These are phyloP conservation scores for Wilcoxina mikolae DNA, from an alignment of 495 filamentous ascomycete species.

Conservation along the genomic window DNA sequence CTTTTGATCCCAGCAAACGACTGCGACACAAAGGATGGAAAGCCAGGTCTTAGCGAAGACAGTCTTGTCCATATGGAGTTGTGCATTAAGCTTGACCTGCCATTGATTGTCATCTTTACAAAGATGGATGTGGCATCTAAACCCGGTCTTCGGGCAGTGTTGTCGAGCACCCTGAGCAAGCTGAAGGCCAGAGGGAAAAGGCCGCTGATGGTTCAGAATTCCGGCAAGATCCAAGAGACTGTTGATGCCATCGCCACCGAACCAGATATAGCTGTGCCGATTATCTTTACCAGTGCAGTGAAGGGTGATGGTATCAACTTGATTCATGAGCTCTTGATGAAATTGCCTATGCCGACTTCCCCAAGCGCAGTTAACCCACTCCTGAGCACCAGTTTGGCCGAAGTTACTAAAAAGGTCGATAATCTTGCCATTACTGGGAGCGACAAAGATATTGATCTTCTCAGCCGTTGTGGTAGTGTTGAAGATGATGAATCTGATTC, in stretches of 20 bases:
- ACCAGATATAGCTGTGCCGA: conserved; percentile 51
- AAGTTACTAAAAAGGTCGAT: neutral
- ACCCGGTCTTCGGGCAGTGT: conserved; percentile 46
- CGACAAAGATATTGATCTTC: conserved; percentile 7
- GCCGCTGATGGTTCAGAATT: conserved; percentile 50
- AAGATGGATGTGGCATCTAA: conserved; percentile 80
- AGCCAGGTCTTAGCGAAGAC: conserved; percentile 44
- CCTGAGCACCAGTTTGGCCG: conserved; percentile 2
- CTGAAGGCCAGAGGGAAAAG: conserved; percentile 61
- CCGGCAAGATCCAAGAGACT: conserved; percentile 36
- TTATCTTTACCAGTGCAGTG: conserved; percentile 75
- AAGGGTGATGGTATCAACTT: conserved; percentile 67
- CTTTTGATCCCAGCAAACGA: conserved; percentile 74
- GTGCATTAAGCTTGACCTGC: conserved; percentile 61
- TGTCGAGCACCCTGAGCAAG: conserved; percentile 58
- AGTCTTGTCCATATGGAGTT: conserved; percentile 72
- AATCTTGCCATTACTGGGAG: conserved; percentile 4
- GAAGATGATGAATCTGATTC: conserved; percentile 32
- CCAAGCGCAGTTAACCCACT: conserved; percentile 28
- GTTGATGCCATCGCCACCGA: conserved; percentile 37
- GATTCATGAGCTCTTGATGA: conserved; percentile 65
- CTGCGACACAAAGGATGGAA: conserved; percentile 32
- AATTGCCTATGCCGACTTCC: conserved; percentile 53
- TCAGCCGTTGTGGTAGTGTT: conserved; percentile 81
- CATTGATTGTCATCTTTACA: conserved; percentile 68